Base-by-base conservation (phyloP, 202 grass and related monocot species). In the Bolboschoenoplectus hybrid region DNA sequence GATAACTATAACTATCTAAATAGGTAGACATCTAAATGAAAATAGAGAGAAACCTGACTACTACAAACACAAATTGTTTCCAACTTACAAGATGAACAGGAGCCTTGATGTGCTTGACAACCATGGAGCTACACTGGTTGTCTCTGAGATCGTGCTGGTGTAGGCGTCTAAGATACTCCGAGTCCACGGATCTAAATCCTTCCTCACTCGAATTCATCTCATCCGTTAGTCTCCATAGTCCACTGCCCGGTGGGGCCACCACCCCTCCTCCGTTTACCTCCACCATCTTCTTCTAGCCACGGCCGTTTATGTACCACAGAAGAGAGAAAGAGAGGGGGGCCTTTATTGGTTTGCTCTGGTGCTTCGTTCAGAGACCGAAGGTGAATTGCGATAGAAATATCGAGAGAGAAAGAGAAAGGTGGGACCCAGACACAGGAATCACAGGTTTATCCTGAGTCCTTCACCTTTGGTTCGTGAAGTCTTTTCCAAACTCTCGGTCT, bases 71-170 rank as follows among this genome's bases (percentile, higher is more conserved):
- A 77, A 80, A 6, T 63, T 70, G 46, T 47, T 49, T 9, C 26
- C 26, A 83, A 44, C 88, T 91, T 90, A 97, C 95, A 10, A 97
- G 93, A 85, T 97, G 88, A 52, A 95, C 95, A 61, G 95, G 95
- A 14, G 95, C 93, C 81, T 89, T 93, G 88, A 97, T 93, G 84
- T 93, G 95, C 88, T 95, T 97, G 83, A 89, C 78, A 53, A 97
- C 89, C 74, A 87, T 89, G 68, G 93, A 97, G 81, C 91, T 93
- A 81, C 95, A 97, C 93, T 97, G 95, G 83, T 95, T 91, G 43
- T 89, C 91, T 34, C 91, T 78, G 40, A 88, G 87, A 81, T 93
- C 95, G 84, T 95, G 95, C 44, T 53, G 87, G 85, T 97, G 93
- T 73, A 95, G 85, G 49, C 88, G 55, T 71, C 91, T 86, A 32